phyloP scores from a whole-genome alignment of 192 early-diverging fungal genomes.

The Coemansia sp. region DNA sequence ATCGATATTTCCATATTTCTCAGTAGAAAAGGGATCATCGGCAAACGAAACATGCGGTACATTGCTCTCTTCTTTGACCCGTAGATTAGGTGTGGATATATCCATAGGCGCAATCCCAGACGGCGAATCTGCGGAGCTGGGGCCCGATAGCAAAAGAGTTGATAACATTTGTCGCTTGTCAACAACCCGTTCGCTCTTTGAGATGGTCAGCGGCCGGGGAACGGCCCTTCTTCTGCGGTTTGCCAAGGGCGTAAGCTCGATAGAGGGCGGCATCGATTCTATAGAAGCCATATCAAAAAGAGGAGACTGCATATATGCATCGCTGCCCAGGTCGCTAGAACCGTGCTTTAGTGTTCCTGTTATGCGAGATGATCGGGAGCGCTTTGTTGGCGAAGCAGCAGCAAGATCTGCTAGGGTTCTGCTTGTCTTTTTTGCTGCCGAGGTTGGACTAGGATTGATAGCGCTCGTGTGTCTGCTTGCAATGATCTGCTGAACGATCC shows the following conservation, averaged over 20 bases:
- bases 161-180: constrained; percentile 47
- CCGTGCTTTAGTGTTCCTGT: neutral
- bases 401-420: neutral
- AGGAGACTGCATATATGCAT: constrained; percentile 1
- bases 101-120: constrained; percentile 7
- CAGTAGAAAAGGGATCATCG: neutral
- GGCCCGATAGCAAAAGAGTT: constrained; percentile 16
- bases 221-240: constrained; percentile 24
- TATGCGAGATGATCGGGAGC: neutral
- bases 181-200: constrained; percentile 30
- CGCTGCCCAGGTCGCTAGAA: constrained; percentile 23
- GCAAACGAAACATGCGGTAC: neutral
- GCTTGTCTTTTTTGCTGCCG: neutral
- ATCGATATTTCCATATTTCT: neutral
- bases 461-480: constrained; percentile 24
- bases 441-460: neutral
- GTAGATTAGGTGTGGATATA: constrained; percentile 1
- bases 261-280: constrained; percentile 7
- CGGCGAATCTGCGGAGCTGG: constrained; percentile 2
- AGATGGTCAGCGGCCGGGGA: constrained; percentile 27
- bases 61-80: neutral
- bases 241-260: constrained; percentile 28
- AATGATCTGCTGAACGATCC: constrained; percentile 48
- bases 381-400: neutral
- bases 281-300: constrained; percentile 3